phyloP scores from a whole-genome alignment of 768 basidiomycete genomes.

The Mycena alexandri region DNA sequence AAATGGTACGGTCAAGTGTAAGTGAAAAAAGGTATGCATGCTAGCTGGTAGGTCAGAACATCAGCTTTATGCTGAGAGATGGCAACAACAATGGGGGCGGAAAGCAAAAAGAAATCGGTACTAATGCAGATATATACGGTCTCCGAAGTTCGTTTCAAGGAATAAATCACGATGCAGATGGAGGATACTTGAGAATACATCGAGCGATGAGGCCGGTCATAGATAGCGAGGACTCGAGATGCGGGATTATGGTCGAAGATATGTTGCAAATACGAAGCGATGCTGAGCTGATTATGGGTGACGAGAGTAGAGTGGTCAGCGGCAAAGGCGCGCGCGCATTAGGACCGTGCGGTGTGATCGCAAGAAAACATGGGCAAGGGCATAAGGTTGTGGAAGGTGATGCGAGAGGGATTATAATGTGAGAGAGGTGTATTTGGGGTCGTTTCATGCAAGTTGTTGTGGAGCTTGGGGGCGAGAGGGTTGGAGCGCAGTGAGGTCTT shows the following conservation, averaged over 20 bases:
- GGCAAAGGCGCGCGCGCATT: conserved; percentile 45
- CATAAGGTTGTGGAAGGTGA: conserved; percentile 73
- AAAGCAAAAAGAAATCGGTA: conserved; percentile 34
- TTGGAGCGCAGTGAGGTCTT: conserved; percentile 66
- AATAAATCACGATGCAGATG: conserved; percentile 35
- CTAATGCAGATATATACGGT: conserved; percentile 32
- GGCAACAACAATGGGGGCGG: conserved; percentile 29
- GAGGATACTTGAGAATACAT: conserved; percentile 24
- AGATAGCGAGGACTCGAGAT: conserved; percentile 25
- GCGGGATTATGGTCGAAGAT: conserved; percentile 30
- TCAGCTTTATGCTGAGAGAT: conserved; percentile 36
- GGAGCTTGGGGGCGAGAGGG: conserved; percentile 53
- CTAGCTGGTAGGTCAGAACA: conserved; percentile 28
- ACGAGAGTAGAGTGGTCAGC: conserved; percentile 41
- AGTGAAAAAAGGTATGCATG: conserved; percentile 24
- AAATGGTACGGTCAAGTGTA: conserved; percentile 10
- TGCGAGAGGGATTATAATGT: conserved; percentile 60
- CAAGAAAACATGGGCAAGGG: conserved; percentile 69
- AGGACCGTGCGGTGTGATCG: conserved; percentile 44
- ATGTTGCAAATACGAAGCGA: conserved; percentile 28
- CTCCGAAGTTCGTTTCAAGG: conserved; percentile 17
- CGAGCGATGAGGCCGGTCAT: conserved; percentile 22
- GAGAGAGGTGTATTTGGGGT: conserved; percentile 49
- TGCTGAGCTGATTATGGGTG: conserved; percentile 39
- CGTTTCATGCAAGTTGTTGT: conserved; percentile 34